Evolutionary conservation across 257 asterid species (phyloP), one percentile per base, ranked within the genome.

Genomic region (Parsonsia alboflavescens): DNA sequence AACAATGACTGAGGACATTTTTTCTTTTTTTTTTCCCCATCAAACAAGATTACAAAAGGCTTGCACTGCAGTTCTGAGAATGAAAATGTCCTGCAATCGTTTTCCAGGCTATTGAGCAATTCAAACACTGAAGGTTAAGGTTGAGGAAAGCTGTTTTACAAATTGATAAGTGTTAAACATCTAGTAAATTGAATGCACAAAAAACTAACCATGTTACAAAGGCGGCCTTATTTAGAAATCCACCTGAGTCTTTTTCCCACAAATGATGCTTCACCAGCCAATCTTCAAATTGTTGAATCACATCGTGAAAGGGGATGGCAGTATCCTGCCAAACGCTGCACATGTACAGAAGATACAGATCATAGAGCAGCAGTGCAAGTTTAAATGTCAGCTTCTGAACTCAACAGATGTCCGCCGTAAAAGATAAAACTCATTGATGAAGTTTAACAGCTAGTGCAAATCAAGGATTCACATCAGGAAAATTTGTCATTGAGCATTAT

Each of bases 271-370:
- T 69, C 69, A 76, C 76, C 69, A 95, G 82, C 99, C 99, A 95
- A 64, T 72, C 80, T 76, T 95, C 99, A 70, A 95, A 95, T 71
- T 90, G 89, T 79, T 86, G 86, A 74, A 92, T 87, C 79, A 92
- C 99, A 65, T 95, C 91, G 7, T 65, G 77, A 80, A 95, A 95
- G 28, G 77, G 77, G 64, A 90, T 84, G 68, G 99, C 97, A 39
- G 99, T 92, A 79, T 90, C 99, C 74, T 95, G 98, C 99, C 98
- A 95, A 83, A 95, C 98, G 44, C 99, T 95, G 87, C 84, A 80
- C 39, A 76, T 28, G 36, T 19, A 57, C 65, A 71, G 22, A 53
- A 58, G 17, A 50, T 16, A 45, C 2, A 28, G 21, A 65, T 65
- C 28, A 39, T 21, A 42, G 10, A 9, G 28, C 13, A 15, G 45